Evolutionary conservation across 2,329 filamentous ascomycete genomes (phyloP).

Genomic region (Ophiostoma tasmaniense): DNA sequence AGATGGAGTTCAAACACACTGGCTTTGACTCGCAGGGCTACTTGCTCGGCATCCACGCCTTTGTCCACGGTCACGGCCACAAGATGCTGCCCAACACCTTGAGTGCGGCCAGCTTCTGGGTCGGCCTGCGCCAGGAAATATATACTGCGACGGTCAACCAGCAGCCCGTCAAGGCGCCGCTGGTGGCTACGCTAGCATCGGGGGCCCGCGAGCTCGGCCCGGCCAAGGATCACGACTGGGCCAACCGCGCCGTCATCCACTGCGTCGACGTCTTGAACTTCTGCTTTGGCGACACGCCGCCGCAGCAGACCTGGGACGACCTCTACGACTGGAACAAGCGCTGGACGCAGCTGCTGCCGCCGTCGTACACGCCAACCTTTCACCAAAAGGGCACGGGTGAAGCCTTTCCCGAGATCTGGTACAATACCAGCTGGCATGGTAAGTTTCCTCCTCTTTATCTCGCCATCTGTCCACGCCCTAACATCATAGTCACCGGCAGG

Average conservation of each 20-base stretch:
- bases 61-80: constrained; percentile 35
- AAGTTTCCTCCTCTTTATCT: no score
- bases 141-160: constrained; percentile 46
- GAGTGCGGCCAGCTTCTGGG: constrained; percentile 48
- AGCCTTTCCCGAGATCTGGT: constrained; percentile 51
- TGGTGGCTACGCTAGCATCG: constrained; percentile 44
- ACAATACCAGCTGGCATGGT: constrained; percentile 44
- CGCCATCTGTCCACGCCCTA: no score
- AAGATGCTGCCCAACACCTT: constrained; percentile 35
- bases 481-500: constrained; percentile 44
- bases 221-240: constrained; percentile 47
- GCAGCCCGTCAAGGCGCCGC: constrained; percentile 38
- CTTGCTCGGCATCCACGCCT: constrained; percentile 38
- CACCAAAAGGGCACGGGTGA: constrained; percentile 31
- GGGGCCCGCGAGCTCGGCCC: constrained; percentile 34
- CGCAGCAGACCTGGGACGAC: constrained; percentile 33
- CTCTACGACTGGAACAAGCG: constrained; percentile 37
- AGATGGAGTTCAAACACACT: constrained; percentile 39
- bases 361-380: constrained; percentile 48
- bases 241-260: constrained; percentile 52
- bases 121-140: constrained; percentile 51
- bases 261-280: constrained; percentile 57
- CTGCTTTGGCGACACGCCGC: constrained; percentile 43
- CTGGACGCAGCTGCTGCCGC: constrained; percentile 40
- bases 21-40: constrained; percentile 41